Base-by-base conservation (phyloP, 768 basidiomycete species). In the Tulasnella sp. region DNA sequence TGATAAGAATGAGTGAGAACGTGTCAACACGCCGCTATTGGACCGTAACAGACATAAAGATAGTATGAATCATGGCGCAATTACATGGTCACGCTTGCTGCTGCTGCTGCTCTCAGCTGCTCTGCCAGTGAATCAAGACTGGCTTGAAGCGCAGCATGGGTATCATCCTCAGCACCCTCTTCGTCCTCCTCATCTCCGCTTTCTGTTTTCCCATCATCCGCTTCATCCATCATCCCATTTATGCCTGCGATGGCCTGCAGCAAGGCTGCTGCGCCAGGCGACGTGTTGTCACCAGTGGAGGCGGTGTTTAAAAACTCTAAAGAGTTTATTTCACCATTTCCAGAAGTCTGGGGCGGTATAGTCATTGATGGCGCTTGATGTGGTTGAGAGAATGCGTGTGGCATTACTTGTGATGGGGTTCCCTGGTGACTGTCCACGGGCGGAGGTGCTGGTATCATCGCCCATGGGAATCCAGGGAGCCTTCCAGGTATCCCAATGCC, bases 241-340 rank as follows among this genome's bases (percentile, higher is more conserved):
- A 50, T 50, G 10, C 48, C 48, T 20, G 48, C 48, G 19, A 50
- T 50, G 37, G 48, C 48, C 20, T 50, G 48, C 10, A 50, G 37
- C 3, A 50, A 40, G 12, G 48, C 48, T 6, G 27, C 43, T 12
- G 16, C 43, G 43, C 15, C 15, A 31, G 24, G 43, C 1, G 34
- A 39, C 15, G 48, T 37, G n/a, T 44, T 8, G 10, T 15, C 25
- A 24, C 6, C 10, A 39, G 34, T 5, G n/a, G 35, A 12, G 48
- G 35, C 22, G 25, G 45, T n/a, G 39, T 35, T 20, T 49, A 39
- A 9, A 6, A 20, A 31, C 27, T n/a, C 8, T 45, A 9, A 20
- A 6, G 20, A 20, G 43, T 12, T 19, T 45, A 22, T n/a, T 24
- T 45, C 24, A 16, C 43, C 15, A 25, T 45, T 15, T 27, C 32